A percentile compares a stretch with the other conserved stretches of the same genome.
These are phyloP conservation scores for Pisolithus albus DNA, from an alignment of 768 basidiomycete species.

Conservation along the genomic window DNA sequence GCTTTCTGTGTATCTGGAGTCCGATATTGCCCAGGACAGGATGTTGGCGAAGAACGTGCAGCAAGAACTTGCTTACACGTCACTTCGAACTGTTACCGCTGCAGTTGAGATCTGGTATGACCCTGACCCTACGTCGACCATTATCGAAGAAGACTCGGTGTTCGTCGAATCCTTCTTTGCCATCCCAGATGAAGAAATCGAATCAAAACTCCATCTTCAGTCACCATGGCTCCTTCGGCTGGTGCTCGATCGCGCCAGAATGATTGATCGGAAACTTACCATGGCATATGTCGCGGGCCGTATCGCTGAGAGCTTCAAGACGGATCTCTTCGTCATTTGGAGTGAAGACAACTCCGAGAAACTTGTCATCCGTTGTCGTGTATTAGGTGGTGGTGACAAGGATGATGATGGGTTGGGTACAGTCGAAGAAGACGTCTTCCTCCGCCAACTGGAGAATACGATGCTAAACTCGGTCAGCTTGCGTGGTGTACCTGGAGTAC, in stretches of 20 bases:
- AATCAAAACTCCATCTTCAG: slow-evolving; percentile 81
- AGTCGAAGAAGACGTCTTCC: slow-evolving; percentile 91
- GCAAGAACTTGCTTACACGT: slow-evolving; percentile 91
- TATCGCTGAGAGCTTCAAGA: slow-evolving; percentile 91
- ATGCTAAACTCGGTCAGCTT: slow-evolving; percentile 94
- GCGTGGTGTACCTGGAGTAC: slow-evolving; percentile 87
- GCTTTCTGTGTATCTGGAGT: slow-evolving; percentile 82
- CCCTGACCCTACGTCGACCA: slow-evolving; percentile 83
- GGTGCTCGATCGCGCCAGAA: slow-evolving; percentile 93
- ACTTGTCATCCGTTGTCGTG: slow-evolving; percentile 93
- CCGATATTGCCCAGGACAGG: slow-evolving; percentile 56
- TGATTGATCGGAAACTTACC: slow-evolving; percentile 94
- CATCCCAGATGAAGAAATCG: slow-evolving; percentile 95
- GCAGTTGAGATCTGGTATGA: slow-evolving; percentile 99
- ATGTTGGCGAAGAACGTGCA: slow-evolving; percentile 80
- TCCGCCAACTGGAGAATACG: slow-evolving; percentile 92
- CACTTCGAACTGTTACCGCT: slow-evolving; percentile 87
- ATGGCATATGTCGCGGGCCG: slow-evolving; percentile 93
- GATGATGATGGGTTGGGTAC: slow-evolving; percentile 71
- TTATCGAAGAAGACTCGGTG: slow-evolving; percentile 92
- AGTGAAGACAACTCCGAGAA: slow-evolving; percentile 98
- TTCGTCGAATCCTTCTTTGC: slow-evolving; percentile 99
- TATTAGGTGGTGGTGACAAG: slow-evolving; percentile 77
- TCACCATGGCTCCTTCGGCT: slow-evolving; percentile 97
- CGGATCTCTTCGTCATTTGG: slow-evolving; percentile 96